Conservation (phyloP, 2,329 filamentous ascomycete genomes). For the Colletotrichum godetiae region DNA sequence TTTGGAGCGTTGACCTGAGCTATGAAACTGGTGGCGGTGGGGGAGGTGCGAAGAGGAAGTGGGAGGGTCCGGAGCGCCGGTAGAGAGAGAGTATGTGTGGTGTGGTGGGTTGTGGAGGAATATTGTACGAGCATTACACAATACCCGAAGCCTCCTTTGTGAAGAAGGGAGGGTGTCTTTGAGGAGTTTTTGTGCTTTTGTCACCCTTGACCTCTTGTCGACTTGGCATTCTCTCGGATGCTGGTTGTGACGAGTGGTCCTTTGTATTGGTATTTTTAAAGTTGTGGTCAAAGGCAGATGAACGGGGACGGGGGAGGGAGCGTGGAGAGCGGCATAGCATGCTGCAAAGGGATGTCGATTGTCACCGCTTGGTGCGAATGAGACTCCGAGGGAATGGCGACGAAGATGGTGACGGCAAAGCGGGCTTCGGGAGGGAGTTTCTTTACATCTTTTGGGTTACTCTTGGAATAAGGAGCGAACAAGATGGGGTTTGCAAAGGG, state of each 20-base stretch:
- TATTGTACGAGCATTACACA: not conserved
- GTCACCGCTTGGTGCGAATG: not conserved
- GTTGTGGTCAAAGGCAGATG: not conserved
- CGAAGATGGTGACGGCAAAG: not conserved
- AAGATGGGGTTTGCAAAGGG: not conserved
- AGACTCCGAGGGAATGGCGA: not conserved
- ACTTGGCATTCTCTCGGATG: not conserved
- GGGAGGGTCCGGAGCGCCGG: not conserved
- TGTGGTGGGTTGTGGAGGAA: not conserved
- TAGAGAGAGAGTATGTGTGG: not conserved
- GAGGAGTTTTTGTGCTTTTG: not conserved
- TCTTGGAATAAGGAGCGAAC: not conserved
- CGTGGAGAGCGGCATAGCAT: not conserved
- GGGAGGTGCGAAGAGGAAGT: slow-evolving; percentile 16
- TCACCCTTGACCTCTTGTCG: not conserved
- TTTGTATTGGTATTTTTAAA: not conserved
- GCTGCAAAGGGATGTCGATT: not conserved
- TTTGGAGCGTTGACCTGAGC: slow-evolving; percentile 71
- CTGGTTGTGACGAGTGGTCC: not conserved
- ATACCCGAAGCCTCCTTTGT: not conserved
- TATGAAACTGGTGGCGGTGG: slow-evolving; percentile 54
- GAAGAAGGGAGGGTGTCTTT: not conserved
- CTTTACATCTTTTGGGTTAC: not conserved
- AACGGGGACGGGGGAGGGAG: not conserved
- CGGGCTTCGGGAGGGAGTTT: not conserved